Evolutionary conservation across 2,329 filamentous ascomycete genomes (phyloP), one percentile per base, ranked within the genome.

Genomic region (Trematosphaeria pertusa): DNA sequence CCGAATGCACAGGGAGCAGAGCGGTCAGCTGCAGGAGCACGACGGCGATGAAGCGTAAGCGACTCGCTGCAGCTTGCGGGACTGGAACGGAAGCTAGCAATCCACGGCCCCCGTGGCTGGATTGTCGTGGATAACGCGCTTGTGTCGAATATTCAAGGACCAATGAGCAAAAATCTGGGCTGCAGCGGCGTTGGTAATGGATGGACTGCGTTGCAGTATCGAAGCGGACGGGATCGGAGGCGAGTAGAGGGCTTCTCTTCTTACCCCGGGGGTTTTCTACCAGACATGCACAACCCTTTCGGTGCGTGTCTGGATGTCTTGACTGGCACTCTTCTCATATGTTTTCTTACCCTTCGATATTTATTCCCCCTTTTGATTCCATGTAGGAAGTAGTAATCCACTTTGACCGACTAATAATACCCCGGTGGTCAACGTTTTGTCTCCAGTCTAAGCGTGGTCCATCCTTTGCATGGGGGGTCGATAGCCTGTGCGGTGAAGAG

Each of bases 1-100:
- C 55, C 88, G 93, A 70, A 97, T 97, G 93, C 87, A 92, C 71
- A 87, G 92, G 73, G 91, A 96, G 78, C 82, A 86, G 57, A 87
- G 83, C 69, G 61, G 63, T 36, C 62, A 67, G 42, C 43, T 69
- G 58, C 58, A 65, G 48, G 62, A 70, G 20, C 59, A 62, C 41
- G 67, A 69, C 22, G 59, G 57, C 26, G 62, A 68, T 17, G 63
- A 65, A 37, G 67, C 64, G 41, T 70, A 64, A 58, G 48, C 51
- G 41, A 46, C 18, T 8, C 32, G 41, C 46, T 53, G 32, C 33
- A 35, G 35, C 21, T 21, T 39, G 38, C n/a, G 40, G 37, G 26
- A 34, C 30, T 48, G 34, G 37, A 39, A 33, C 33, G 40, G 26
- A 39, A 38, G 37, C 35, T 43, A 22, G 43, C 45, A 38, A 22